phyloP scores from a whole-genome alignment of 257 asterid genomes.

The Capsicum baccatum region DNA sequence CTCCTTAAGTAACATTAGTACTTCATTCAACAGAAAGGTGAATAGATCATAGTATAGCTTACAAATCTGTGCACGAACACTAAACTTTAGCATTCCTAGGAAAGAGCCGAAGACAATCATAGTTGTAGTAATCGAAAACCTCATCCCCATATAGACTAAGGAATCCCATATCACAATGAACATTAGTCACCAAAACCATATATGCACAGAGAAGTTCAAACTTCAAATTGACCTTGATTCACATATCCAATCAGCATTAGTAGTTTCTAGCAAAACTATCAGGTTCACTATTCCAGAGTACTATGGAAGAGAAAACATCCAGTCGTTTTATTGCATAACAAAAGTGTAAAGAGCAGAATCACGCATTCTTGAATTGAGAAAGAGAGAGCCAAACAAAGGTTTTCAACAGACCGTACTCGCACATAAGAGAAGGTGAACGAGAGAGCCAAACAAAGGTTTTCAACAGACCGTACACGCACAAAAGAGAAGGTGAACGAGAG shows the following conservation, averaged over 20 bases:
- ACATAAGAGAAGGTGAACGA: slow-evolving; percentile 9
- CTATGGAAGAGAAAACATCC: not conserved
- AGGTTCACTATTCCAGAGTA: not conserved
- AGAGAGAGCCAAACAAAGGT: not conserved
- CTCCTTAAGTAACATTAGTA: not conserved
- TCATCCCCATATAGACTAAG: not conserved
- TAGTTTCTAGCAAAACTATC: not conserved
- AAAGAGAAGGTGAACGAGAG: slow-evolving; percentile 3
- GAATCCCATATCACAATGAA: not conserved
- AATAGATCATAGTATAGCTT: slow-evolving; percentile 6
- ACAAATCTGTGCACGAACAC: not conserved
- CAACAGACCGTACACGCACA: not conserved
- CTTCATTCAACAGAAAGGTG: not conserved
- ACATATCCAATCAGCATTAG: not conserved
- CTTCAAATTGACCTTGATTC: slow-evolving; percentile 11
- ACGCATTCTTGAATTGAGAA: not conserved
- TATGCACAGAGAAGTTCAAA: not conserved
- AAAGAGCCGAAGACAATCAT: not conserved
- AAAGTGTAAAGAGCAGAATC: not conserved
- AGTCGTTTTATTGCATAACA: not conserved
- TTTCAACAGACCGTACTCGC: not conserved
- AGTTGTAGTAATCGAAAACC: not conserved
- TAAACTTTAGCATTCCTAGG: not conserved
- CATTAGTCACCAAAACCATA: not conserved
- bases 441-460: not conserved